A percentile compares a stretch with the other conserved stretches of the same genome.
Conservation (phyloP, 23 red algal genomes). For the Agarophyton chilense region DNA sequence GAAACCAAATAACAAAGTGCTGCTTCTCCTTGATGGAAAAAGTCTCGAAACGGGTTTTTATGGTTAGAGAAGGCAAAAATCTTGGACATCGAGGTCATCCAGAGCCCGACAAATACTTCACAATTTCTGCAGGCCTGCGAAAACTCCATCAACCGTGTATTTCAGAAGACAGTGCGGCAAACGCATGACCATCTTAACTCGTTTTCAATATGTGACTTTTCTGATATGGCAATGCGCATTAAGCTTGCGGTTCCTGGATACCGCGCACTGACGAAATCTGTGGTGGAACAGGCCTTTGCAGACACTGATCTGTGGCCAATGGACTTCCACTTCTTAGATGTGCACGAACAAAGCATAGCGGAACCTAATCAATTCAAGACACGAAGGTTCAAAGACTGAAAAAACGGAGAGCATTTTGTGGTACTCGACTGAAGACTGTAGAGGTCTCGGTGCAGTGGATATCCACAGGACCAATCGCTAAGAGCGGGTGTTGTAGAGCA, state of each 20-base stretch:
- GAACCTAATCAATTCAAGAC: too few species aligned
- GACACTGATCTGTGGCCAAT: background rate
- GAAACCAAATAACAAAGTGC: background rate
- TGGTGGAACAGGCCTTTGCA: background rate
- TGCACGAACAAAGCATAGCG: background rate
- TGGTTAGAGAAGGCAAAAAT: background rate
- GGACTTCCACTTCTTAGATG: background rate
- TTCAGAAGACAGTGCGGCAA: background rate
- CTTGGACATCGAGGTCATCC: background rate
- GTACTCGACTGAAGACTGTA: too few species aligned
- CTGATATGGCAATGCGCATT: background rate
- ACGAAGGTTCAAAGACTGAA: too few species aligned
- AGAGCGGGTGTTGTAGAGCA: too few species aligned
- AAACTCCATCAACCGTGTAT: background rate
- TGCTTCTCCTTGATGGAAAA: background rate
- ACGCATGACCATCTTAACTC: background rate
- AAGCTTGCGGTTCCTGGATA: background rate
- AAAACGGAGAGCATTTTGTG: too few species aligned
- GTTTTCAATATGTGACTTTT: background rate
- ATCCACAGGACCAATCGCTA: too few species aligned
- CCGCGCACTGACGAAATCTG: background rate
- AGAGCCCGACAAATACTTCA: background rate
- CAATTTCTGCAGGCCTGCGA: constrained; percentile 13
- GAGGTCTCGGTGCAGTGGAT: too few species aligned
- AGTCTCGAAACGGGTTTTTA: background rate